phyloP scores from a whole-genome alignment of 768 basidiomycete genomes.

The Russula vinacea region DNA sequence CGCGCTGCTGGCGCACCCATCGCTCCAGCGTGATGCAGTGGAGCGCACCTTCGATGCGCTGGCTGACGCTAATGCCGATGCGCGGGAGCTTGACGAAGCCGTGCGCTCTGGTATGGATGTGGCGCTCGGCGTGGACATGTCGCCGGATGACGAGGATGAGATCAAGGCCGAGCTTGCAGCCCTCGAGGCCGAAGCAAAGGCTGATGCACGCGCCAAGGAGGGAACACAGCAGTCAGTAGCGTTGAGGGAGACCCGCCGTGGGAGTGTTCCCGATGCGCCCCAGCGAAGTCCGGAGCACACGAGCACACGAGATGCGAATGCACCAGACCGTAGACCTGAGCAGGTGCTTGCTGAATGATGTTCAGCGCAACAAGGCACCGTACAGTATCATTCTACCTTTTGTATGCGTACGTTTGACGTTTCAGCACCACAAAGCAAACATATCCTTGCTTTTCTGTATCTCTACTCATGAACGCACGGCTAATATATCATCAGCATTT shows the following conservation, averaged over 20 bases:
- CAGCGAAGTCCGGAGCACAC: not conserved
- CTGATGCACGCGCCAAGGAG: slow-evolving; percentile 23
- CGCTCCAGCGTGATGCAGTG: slow-evolving; percentile 70
- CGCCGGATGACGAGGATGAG: slow-evolving; percentile 49
- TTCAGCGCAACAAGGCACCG: not conserved
- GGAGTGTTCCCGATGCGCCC: not conserved
- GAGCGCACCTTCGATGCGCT: slow-evolving; percentile 87
- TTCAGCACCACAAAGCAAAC: not conserved
- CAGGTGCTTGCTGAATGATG: slow-evolving; percentile 12
- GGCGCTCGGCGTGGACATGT: slow-evolving; percentile 41
- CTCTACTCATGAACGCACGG: not conserved
- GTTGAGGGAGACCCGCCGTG: not conserved
- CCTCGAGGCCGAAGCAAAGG: slow-evolving; percentile 48
- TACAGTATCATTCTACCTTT: not conserved
- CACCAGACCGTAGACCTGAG: not conserved
- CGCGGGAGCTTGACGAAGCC: slow-evolving; percentile 76
- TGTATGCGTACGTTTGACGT: not conserved
- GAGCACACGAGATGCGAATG: not conserved
- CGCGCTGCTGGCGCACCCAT: slow-evolving; percentile 74
- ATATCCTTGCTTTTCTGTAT: too few relatives aligned
- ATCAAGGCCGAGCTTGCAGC: slow-evolving; percentile 64
- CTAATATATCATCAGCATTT: not conserved
- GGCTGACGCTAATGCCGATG: slow-evolving; percentile 77
- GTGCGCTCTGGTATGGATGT: slow-evolving; percentile 66
- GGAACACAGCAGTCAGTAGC: not conserved